Evolutionary conservation across 441 rosid genomes (phyloP).

Genomic region (Adansonia grandidieri): DNA sequence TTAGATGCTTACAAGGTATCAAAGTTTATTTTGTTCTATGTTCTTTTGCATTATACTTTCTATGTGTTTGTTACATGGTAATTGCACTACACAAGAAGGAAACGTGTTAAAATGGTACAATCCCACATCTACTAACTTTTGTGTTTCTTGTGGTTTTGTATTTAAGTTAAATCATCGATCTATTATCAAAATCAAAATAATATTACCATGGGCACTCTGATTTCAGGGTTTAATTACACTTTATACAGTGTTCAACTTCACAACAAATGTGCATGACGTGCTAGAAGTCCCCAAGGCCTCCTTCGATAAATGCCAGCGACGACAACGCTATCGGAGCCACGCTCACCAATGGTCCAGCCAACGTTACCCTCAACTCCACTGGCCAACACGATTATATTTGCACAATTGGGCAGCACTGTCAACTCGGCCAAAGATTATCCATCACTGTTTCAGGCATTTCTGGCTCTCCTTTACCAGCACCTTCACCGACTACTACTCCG

Average conservation of each 20-base stretch:
- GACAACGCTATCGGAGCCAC: slow-evolving; percentile 37
- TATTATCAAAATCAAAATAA: too few species aligned
- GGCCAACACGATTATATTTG: slow-evolving; percentile 50
- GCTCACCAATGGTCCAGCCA: slow-evolving; percentile 42
- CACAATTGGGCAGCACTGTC: slow-evolving; percentile 49
- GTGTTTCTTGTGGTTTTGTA: too few species aligned
- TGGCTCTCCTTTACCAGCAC: slow-evolving; percentile 27
- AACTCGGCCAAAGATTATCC: slow-evolving; percentile 44
- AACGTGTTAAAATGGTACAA: too few species aligned
- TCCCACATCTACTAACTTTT: too few species aligned
- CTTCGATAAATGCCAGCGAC: slow-evolving; percentile 40
- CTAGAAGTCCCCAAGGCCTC: slow-evolving; percentile 42
- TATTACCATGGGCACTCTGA: too few species aligned
- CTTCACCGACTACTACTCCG: slow-evolving; percentile 33
- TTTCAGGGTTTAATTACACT: too few species aligned
- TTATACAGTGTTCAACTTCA: slow-evolving; percentile 50
- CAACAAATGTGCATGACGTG: slow-evolving; percentile 39
- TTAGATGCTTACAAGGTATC: too few species aligned
- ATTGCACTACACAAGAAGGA: too few species aligned
- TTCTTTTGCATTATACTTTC: too few species aligned
- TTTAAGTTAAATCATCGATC: too few species aligned
- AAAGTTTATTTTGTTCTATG: too few species aligned
- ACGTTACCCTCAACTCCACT: slow-evolving; percentile 32
- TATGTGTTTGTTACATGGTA: too few species aligned
- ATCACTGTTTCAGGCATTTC: slow-evolving; percentile 39